phyloP scores from a whole-genome alignment of 1,284 basidiomycete species.

The Heterobasidion occidentale region DNA sequence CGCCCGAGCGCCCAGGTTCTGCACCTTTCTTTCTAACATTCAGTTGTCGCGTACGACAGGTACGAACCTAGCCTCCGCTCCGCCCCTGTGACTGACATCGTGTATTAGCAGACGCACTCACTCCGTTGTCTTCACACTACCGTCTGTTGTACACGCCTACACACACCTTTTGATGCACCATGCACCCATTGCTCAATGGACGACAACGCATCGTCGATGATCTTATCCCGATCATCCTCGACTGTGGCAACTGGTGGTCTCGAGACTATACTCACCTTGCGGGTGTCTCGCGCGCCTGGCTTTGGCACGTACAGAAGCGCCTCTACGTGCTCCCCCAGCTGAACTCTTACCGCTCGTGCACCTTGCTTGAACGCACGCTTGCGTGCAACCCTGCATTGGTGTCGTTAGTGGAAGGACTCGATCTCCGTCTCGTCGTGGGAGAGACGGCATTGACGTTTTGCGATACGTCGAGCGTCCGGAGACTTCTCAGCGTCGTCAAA shows the following conservation, averaged over 20 bases:
- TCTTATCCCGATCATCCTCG: not conserved
- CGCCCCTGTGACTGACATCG: no score
- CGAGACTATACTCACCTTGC: not conserved
- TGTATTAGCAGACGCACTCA: no score
- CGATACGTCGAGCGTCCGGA: not conserved
- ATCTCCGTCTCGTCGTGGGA: not conserved
- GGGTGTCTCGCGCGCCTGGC: not conserved
- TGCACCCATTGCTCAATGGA: not conserved
- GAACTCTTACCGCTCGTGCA: not conserved
- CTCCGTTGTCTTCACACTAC: not conserved
- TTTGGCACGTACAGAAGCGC: not conserved
- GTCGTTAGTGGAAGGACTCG: not conserved
- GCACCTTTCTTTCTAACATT: no score
- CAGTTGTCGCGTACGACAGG: no score
- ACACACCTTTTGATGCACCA: not conserved
- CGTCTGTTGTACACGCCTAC: not conserved
- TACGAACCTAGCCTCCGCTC: no score
- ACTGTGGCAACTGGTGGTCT: not conserved
- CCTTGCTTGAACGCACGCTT: not conserved
- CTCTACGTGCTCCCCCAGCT: not conserved
- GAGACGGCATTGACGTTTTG: not conserved
- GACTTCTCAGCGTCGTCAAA: not conserved
- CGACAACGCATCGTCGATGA: not conserved
- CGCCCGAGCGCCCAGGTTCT: no score
- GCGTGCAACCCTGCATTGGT: not conserved